phyloP scores from a whole-genome alignment of 805 yeast genomes.

The Candida khao-thaluensis region DNA sequence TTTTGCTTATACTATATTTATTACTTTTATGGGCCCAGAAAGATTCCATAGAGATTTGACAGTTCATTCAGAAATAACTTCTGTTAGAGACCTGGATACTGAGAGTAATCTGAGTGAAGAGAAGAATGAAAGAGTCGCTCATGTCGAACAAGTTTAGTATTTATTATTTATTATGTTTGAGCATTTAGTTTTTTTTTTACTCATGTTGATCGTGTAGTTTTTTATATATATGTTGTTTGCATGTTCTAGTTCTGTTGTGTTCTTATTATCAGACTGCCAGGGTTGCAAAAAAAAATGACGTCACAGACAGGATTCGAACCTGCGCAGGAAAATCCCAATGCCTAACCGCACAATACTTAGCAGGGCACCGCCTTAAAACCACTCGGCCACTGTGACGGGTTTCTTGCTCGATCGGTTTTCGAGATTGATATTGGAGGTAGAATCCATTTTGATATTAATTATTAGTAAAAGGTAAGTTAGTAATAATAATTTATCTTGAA shows the following conservation, averaged over 20 bases:
- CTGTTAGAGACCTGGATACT: slow-evolving; percentile 3
- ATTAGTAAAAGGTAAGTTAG: no score
- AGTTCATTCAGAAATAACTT: slow-evolving; percentile 3
- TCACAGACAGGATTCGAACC: slow-evolving; percentile 55
- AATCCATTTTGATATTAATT: no score
- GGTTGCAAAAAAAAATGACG: slow-evolving; percentile 28
- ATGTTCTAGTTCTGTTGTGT: no score
- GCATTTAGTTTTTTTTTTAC: no score
- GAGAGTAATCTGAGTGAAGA: background rate
- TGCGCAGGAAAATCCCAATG: slow-evolving; percentile 49
- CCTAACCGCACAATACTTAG: slow-evolving; percentile 32
- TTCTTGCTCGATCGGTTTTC: background rate
- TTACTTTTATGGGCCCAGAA: slow-evolving; percentile 14
- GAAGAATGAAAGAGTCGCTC: background rate
- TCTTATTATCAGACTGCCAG: no score
- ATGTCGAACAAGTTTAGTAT: slow-evolving; percentile 1
- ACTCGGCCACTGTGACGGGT: slow-evolving; percentile 48
- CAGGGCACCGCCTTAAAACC: slow-evolving; percentile 52
- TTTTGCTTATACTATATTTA: slow-evolving; percentile 12
- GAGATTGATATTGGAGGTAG: background rate
- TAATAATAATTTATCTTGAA: no score
- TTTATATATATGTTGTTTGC: no score
- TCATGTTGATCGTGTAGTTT: no score
- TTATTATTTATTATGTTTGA: no score
- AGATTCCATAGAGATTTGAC: slow-evolving; percentile 15